Evolutionary conservation across 768 basidiomycete genomes (phyloP), one percentile per base, ranked within the genome.

Genomic region (Favolaschia claudopus): DNA sequence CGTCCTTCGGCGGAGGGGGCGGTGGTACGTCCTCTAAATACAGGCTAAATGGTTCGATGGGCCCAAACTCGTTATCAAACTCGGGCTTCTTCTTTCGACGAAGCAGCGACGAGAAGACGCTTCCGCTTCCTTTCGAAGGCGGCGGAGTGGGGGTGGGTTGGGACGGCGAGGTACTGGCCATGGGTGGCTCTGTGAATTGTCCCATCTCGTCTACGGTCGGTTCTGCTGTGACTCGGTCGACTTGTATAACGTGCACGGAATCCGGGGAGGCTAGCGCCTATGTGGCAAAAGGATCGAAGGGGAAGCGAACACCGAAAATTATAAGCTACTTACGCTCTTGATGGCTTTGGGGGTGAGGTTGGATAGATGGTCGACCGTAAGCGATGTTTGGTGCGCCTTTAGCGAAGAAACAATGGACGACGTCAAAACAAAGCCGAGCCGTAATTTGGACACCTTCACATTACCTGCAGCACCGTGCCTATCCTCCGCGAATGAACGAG

Each of bases 1-100:
- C 71, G 58, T 83, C 82, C 66, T 84, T 83, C 7, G 82, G 82
- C 27, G 82, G 82, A 24, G 77, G 71, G 4, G 82, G 79, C 15
- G 81, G 80, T 1, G 74, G 74, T 27, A 69, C 53, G 32, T 67
- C 63, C 33, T 65, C 60, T 6, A 24, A 54, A 58, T 63, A 51
- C 31, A 62, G 22, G 29, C 47, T 43, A 47, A 53, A 60, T 55
- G 60, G 60, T 44, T 59, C 60, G 29, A 57, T 43, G 28, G 40
- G 27, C 14, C 47, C 57, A 56, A 57, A 27, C 40, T 74, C 68
- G n/a, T 39, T 39, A n/a, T 63, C 61, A 38, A 66, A 68, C 37
- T 69, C 56, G 38, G 62, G 67, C 64, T 73, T 76, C 68, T 77
- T 79, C 66, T 77, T 77, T 32, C 80, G 73, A 47, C 79, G 71